Conservation (phyloP, 768 basidiomycete genomes). For the Gautieria morchelliformis region DNA sequence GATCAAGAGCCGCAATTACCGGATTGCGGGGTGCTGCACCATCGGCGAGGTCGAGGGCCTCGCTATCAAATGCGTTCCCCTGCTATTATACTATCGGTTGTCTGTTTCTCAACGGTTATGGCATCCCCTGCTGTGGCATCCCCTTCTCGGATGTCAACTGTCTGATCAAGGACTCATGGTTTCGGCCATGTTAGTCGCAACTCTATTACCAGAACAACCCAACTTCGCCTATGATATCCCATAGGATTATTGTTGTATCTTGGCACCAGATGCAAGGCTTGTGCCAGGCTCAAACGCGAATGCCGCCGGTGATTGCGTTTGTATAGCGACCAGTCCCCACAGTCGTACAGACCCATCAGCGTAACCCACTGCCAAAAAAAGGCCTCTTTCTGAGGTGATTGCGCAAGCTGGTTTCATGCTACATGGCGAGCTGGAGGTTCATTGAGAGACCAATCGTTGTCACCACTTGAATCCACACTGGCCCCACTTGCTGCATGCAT, state of each 20-base stretch:
- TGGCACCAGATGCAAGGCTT: slow-evolving; percentile 84
- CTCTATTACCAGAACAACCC: slow-evolving; percentile 73
- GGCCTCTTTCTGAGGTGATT: slow-evolving; percentile 57
- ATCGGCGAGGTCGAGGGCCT: slow-evolving; percentile 90
- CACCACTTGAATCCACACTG: slow-evolving; percentile 12
- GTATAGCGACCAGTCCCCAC: slow-evolving; percentile 84
- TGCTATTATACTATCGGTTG: slow-evolving; percentile 91
- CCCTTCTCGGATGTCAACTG: slow-evolving; percentile 40
- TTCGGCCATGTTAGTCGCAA: slow-evolving; percentile 48
- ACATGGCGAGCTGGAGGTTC: slow-evolving; percentile 70
- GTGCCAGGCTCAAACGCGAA: slow-evolving; percentile 82
- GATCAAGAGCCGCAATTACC: slow-evolving; percentile 68
- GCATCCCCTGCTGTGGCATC: slow-evolving; percentile 48
- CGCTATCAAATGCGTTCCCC: slow-evolving; percentile 95
- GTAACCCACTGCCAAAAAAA: slow-evolving; percentile 96
- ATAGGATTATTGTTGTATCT: slow-evolving; percentile 92
- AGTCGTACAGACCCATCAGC: slow-evolving; percentile 89
- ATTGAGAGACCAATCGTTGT: neutral
- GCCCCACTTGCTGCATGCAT: too few species aligned
- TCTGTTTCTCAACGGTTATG: slow-evolving; percentile 81
- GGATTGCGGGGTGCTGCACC: slow-evolving; percentile 71
- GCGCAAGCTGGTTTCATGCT: slow-evolving; percentile 89
- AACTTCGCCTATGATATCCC: slow-evolving; percentile 90
- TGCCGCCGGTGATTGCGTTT: slow-evolving; percentile 75
- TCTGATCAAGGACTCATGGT: slow-evolving; percentile 54